Evolutionary conservation across 345 rosid species (phyloP), one percentile per base, ranked within the genome.

Genomic region (Camelina hispida): DNA sequence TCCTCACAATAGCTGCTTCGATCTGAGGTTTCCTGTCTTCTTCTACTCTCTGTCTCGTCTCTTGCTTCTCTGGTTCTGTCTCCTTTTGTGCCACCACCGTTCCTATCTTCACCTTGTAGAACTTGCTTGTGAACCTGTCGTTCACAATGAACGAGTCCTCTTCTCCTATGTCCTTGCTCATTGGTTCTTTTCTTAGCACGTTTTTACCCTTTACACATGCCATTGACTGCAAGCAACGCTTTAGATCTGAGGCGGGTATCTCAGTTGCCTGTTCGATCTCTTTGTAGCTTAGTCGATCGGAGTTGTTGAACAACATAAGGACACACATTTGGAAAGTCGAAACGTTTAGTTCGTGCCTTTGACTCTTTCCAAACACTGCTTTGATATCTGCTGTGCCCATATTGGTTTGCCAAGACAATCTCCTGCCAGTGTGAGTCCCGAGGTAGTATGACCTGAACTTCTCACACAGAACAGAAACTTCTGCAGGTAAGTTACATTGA

Each of bases 261-360:
- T 85, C 97, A 0, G 96, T 87, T 2, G 96, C 97, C 78, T 90
- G 96, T 77, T 94, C 98, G 12, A 88, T 90, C 85, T 91, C 97
- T 75, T 83, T 88, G 83, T 90, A 95, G 85, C 82, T 86, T 61
- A 95, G 90, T 54, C 91, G 78, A 12, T 90, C 97, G 30, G 87
- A 82, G 78, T 82, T 88, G 86, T 95, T 95, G 62, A 92, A 95
- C 57, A 92, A 70, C 92, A 95, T 83, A 38, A 95, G 89, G 20
- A 94, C 98, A 71, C 97, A 91, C 98, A 94, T 94, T 38, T 94
- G 97, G 83, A 88, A 94, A 2, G 98, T 94, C 10, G 98, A 94
- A 50, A 94, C 97, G 44, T 94, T 90, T 84, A 94, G 76, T 81
- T 90, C 97, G 44, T 90, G 98, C 84, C 86, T 91, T 83, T 94